Evolutionary conservation across 2,329 filamentous ascomycete species (phyloP), one percentile per base, ranked within the genome.

Genomic region (Rutstroemia sp.): DNA sequence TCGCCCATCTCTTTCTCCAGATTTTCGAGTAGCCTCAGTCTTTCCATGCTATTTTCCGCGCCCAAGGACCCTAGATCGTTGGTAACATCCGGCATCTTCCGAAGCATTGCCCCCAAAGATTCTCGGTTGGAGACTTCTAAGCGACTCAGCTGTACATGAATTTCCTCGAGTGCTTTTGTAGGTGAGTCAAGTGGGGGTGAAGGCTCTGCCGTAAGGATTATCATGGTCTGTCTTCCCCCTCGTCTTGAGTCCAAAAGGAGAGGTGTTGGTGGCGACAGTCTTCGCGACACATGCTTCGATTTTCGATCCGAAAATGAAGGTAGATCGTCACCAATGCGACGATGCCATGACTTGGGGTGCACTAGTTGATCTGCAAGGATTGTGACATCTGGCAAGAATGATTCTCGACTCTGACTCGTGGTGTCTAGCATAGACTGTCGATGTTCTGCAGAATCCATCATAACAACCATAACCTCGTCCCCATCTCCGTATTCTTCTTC

Each of bases 1-100:
- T 75, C 68, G 0, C 77, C 80, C 76, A 86, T 81, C 67, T 87
- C 83, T 58, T 72, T 73, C 64, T 87, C 83, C 1, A 87, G 71
- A 58, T 82, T 78, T 34, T 80, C 77, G 1, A 87, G 70, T 3
- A 84, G 72, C 51, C 46, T 58, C 16, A 66, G 49, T n/a, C 65
- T 60, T 21, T 59, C 57, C 14, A 48, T 57, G 8, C 27, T 39
- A 21, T 61, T 49, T 27, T 61, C 54, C 10, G 58, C 49, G 1
- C 27, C 52, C 42, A 48, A 45, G 19, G 52, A 21, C n/a, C 47
- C 40, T 19, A 17, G 5, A 2, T 21, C 42, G 25, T 54, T 23
- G 19, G 23, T 47, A 16, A 42, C 25, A 45, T 62, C 59, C 17
- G 67, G 65, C 14, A 68, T 48, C 27, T 56, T 59, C 17, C 61